Conservation (phyloP, 73 alveolate species). For the Paramecium sexaurelia region DNA sequence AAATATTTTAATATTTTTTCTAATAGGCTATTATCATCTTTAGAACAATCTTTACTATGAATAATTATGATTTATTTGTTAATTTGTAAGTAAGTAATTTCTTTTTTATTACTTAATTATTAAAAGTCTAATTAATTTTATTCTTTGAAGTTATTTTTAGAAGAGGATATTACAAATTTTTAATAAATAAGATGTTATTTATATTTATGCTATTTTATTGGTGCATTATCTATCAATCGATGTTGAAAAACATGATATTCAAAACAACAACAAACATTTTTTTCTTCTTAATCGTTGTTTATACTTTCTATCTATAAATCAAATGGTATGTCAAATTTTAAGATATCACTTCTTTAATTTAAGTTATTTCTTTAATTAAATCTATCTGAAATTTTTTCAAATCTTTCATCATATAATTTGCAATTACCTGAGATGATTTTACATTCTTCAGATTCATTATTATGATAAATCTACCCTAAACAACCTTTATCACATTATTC, state of each 20-base stretch:
- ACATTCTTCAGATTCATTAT: neutral
- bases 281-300: neutral
- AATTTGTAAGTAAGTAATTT: neutral
- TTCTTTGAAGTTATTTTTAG: neutral
- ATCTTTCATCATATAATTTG: neutral
- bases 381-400: neutral
- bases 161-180: neutral
- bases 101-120: neutral
- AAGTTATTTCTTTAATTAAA: neutral
- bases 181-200: neutral
- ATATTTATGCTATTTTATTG: neutral
- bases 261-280: neutral
- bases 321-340: neutral
- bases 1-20: neutral
- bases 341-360: neutral
- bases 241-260: neutral
- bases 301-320: neutral
- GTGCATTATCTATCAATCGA: neutral
- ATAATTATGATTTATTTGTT: neutral
- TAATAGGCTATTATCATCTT: neutral
- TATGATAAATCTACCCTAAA: neutral
- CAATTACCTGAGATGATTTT: neutral
- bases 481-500: neutral
- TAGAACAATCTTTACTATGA: neutral
- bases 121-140: neutral